Percentiles rank a stretch among this genome's conserved stretches.
phyloP scores from a whole-genome alignment of 73 alveolate species.

The Stentor coeruleus region DNA sequence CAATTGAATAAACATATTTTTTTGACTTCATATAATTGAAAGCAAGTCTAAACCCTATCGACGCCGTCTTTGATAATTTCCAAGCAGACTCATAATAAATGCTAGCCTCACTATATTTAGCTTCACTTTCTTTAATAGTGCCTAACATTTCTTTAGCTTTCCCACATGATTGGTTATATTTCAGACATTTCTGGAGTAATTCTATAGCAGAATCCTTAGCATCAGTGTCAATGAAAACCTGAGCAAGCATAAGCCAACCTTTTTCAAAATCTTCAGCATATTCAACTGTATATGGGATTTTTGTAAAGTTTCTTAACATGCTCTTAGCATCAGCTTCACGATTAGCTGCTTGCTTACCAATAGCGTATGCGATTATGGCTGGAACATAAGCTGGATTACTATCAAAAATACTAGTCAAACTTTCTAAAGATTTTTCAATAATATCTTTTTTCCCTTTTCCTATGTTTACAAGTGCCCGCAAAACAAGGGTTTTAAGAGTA shows the following conservation, averaged over 20 bases:
- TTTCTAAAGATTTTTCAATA: slow-evolving; percentile 65
- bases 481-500: slow-evolving; percentile 56
- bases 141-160: slow-evolving; percentile 96
- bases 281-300: slow-evolving; percentile 49
- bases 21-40: slow-evolving; percentile 89
- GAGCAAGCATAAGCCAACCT: slow-evolving; percentile 92
- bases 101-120: slow-evolving; percentile 83
- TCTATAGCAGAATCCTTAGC: slow-evolving; percentile 84
- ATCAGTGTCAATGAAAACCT: slow-evolving; percentile 75
- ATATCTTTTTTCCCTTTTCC: slow-evolving; percentile 68
- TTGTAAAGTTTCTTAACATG: slow-evolving; percentile 29
- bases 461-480: slow-evolving; percentile 74
- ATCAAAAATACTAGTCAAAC: slow-evolving; percentile 66
- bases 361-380: slow-evolving; percentile 82
- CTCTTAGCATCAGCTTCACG: slow-evolving; percentile 77
- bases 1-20: slow-evolving; percentile 77
- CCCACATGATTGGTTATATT: slow-evolving; percentile 75
- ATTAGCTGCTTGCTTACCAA: slow-evolving; percentile 77
- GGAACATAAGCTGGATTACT: slow-evolving; percentile 83
- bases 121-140: slow-evolving; percentile 87
- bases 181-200: slow-evolving; percentile 51
- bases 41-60: slow-evolving; percentile 94
- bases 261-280: slow-evolving; percentile 90
- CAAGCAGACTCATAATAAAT: slow-evolving; percentile 90
- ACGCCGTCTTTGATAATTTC: slow-evolving; percentile 81